A percentile compares a stretch with the other conserved stretches of the same genome.
Conservation (phyloP, 139 green algal species). For the Edaphochlamys debaryana region DNA sequence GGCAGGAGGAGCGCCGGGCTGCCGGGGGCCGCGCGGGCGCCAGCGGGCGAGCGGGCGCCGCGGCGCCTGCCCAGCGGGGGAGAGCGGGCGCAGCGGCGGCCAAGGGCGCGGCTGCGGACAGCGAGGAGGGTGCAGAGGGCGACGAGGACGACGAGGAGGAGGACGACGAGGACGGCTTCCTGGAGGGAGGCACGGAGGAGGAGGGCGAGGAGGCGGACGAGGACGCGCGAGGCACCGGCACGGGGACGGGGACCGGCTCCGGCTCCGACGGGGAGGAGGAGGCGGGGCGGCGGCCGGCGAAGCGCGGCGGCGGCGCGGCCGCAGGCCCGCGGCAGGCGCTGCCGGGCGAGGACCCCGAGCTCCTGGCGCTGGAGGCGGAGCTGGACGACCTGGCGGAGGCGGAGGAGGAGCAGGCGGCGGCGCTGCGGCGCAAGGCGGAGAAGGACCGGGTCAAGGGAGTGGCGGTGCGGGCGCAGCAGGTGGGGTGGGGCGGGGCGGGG, state of each 20-base stretch:
- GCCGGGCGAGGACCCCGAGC: no score
- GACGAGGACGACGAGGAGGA: neutral
- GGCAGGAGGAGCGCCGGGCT: neutral
- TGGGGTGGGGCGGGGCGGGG: constrained; percentile 4
- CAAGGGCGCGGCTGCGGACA: neutral
- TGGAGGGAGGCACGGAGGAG: neutral
- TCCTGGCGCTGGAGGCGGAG: neutral
- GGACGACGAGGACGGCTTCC: neutral
- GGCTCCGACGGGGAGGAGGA: neutral
- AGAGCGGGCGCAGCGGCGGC: neutral
- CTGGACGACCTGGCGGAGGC: no score
- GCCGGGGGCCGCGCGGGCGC: neutral
- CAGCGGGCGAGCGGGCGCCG: neutral
- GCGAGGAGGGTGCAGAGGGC: neutral
- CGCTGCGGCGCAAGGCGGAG: constrained; percentile 42
- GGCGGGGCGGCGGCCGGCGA: neutral
- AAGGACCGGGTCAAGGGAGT: constrained; percentile 58
- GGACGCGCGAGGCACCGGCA: neutral
- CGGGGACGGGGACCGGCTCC: neutral
- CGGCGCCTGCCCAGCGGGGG: neutral
- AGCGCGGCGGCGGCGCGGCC: no score
- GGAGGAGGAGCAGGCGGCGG: constrained; percentile 27
- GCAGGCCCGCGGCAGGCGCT: neutral
- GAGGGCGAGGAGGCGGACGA: constrained; percentile 28
- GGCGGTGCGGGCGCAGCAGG: constrained; percentile 51